phyloP scores from a whole-genome alignment of 176 grass and related monocot species.

The Thinopyrum elongatum region DNA sequence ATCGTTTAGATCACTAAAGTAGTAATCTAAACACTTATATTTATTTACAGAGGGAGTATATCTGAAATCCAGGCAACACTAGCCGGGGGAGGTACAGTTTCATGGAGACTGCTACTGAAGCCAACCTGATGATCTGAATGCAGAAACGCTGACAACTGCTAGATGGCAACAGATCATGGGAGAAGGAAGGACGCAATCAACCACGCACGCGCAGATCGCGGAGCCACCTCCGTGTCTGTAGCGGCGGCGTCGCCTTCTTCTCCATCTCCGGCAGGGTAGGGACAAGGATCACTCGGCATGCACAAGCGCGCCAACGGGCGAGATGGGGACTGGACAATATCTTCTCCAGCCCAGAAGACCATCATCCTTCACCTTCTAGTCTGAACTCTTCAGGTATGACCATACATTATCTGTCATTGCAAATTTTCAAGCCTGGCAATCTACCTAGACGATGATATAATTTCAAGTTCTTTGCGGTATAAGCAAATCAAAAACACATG shows the following conservation, averaged over 20 bases:
- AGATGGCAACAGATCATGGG: constrained; percentile 12
- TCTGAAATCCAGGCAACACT: too few species aligned
- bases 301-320: neutral
- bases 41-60: too few species aligned
- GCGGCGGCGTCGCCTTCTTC: neutral
- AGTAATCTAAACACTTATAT: too few species aligned
- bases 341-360: neutral
- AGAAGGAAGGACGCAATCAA: neutral
- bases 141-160: neutral
- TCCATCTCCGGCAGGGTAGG: neutral
- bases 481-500: neutral
- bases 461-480: neutral
- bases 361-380: neutral
- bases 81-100: neutral
- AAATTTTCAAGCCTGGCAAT: neutral
- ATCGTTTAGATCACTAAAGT: too few species aligned
- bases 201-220: neutral
- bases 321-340: neutral
- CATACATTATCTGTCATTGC: neutral
- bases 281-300: neutral
- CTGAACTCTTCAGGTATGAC: neutral
- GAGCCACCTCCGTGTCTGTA: neutral
- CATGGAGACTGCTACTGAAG: neutral
- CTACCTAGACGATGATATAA: neutral
- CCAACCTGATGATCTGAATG: neutral